Percentiles rank a stretch among this genome's conserved stretches.
Evolutionary conservation across 106 monocot genomes (phyloP).

Genomic region (Dioscorea dumetorum): DNA sequence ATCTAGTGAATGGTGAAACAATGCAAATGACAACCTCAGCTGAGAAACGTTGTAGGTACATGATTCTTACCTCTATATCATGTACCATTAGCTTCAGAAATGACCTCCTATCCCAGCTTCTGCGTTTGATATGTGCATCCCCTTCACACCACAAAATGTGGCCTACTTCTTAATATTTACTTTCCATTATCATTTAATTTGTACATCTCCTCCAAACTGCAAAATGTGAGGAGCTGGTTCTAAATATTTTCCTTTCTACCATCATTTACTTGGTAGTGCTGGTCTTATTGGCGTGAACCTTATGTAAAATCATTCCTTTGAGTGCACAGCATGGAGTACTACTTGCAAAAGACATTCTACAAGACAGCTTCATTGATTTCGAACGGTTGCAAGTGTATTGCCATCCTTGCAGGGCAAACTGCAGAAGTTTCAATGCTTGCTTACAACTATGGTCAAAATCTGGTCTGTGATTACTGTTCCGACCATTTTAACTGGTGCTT

Average conservation of each 20-base stretch:
- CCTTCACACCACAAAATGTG: too few relatives aligned
- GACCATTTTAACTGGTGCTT: not conserved
- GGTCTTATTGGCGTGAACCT: too few relatives aligned
- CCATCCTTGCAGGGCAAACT: slow-evolving; percentile 79
- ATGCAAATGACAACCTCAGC: slow-evolving; percentile 83
- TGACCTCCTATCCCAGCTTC: too few relatives aligned
- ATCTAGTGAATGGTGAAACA: slow-evolving; percentile 94
- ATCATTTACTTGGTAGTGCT: too few relatives aligned
- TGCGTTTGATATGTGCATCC: too few relatives aligned
- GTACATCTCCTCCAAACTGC: too few relatives aligned
- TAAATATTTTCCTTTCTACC: too few relatives aligned
- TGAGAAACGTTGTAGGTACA: slow-evolving; percentile 69
- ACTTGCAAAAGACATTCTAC: slow-evolving; percentile 79
- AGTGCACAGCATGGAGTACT: slow-evolving; percentile 79
- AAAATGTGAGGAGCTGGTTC: too few relatives aligned
- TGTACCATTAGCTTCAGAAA: too few relatives aligned
- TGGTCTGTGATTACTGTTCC: slow-evolving; percentile 32
- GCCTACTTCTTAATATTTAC: too few relatives aligned
- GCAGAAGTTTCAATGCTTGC: slow-evolving; percentile 76
- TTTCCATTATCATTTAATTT: too few relatives aligned
- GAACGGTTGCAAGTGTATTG: slow-evolving; percentile 79
- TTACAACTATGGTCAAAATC: slow-evolving; percentile 73
- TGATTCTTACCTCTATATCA: not conserved
- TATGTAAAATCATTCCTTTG: slow-evolving; percentile 8
- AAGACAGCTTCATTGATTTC: slow-evolving; percentile 91